Conservation (phyloP, 2,329 filamentous ascomycete genomes). For the Trichoderma koningii region DNA sequence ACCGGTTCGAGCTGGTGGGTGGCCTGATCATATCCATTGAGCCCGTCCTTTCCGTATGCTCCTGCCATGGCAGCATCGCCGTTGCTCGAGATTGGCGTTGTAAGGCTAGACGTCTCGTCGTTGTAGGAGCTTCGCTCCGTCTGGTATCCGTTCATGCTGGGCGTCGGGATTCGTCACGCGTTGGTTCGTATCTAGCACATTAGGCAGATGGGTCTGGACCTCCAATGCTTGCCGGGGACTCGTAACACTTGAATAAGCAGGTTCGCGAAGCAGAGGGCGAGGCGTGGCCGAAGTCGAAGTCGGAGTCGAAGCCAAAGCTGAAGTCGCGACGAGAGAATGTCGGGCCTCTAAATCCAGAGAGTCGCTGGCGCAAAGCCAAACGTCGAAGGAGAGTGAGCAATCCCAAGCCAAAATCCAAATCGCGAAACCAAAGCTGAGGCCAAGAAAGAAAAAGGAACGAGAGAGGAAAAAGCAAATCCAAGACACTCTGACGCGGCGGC, state of each 20-base stretch:
- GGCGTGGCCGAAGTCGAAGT: neutral
- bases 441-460: neutral
- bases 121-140: conserved; percentile 41
- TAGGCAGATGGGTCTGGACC: neutral
- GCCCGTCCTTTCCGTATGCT: conserved; percentile 55
- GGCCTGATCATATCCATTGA: conserved; percentile 45
- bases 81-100: conserved; percentile 46
- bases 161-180: conserved; percentile 28
- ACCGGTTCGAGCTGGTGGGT: conserved; percentile 60
- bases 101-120: conserved; percentile 39
- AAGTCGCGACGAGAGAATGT: conserved; percentile 19
- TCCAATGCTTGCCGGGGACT: neutral
- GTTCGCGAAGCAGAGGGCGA: neutral
- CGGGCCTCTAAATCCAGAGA: neutral
- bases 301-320: neutral
- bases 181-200: conserved; percentile 33
- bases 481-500: conserved; percentile 18
- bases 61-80: conserved; percentile 55
- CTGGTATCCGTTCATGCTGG: conserved; percentile 46
- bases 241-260: neutral
- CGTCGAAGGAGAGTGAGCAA: neutral
- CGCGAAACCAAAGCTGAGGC: conserved; percentile 10
- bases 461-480: neutral
- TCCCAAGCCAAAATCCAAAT: conserved; percentile 1
- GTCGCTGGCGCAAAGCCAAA: conserved; percentile 10